Evolutionary conservation across 2,329 filamentous ascomycete species (phyloP).

Genomic region (Pseudogymnoascus sp.): DNA sequence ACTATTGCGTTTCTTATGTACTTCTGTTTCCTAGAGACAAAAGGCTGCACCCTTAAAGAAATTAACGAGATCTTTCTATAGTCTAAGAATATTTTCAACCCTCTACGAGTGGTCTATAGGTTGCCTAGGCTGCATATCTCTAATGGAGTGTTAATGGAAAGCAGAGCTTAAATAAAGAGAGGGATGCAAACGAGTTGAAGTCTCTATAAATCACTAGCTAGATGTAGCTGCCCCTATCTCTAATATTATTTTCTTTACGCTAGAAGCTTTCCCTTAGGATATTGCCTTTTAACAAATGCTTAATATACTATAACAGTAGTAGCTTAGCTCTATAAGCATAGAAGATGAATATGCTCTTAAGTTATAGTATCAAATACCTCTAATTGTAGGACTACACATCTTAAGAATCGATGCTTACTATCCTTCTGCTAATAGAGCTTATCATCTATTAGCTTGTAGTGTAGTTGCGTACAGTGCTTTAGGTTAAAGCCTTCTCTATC

Average conservation of each 20-base stretch:
- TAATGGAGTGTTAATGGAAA: not conserved
- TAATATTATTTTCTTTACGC: not conserved
- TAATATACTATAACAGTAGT: not conserved
- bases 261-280: not conserved
- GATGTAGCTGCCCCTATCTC: not conserved
- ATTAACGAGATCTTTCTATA: constrained; percentile 16
- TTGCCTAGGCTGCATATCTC: constrained; percentile 10
- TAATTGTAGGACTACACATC: too few species aligned
- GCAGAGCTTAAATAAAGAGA: not conserved
- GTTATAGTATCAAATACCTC: too few species aligned
- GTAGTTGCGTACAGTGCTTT: too few species aligned
- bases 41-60: constrained; percentile 14
- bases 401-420: too few species aligned
- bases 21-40: constrained; percentile 15
- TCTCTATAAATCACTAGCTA: not conserved
- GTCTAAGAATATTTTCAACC: constrained; percentile 14
- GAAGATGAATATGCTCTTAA: too few species aligned
- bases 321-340: not conserved
- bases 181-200: not conserved
- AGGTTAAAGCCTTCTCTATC: too few species aligned
- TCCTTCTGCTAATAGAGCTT: too few species aligned
- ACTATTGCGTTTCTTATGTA: constrained; percentile 9
- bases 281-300: not conserved
- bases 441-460: too few species aligned
- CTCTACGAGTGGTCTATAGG: constrained; percentile 12